Evolutionary conservation across 495 filamentous ascomycete species (phyloP), one percentile per base, ranked within the genome.

Genomic region (Rhypophila decipiens): DNA sequence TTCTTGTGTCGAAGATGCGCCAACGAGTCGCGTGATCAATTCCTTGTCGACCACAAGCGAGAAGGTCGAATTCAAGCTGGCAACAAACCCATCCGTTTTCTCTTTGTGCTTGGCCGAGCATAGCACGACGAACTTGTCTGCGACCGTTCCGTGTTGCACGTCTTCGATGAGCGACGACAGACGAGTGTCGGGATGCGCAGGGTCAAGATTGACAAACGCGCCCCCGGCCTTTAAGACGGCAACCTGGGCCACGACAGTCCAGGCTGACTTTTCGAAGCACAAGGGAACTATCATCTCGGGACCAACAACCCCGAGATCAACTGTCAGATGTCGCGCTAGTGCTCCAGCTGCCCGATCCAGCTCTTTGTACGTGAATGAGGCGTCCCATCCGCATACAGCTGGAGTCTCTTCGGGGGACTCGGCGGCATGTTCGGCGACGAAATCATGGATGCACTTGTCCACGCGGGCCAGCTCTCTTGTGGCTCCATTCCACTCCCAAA

Each of bases 131-230:
- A 23, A 44, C 23, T 52, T 56, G 0, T 15, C 43, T n/a, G n/a
- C n/a, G n/a, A n/a, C n/a, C n/a, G n/a, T n/a, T n/a, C n/a, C n/a
- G n/a, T n/a, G n/a, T n/a, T n/a, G n/a, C 10, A 52, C 50, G 27
- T 60, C 61, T 7, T 56, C 41, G 10, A 56, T 49, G 31, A 58
- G 60, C 35, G 56, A 55, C 23, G 67, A 48, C 1, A 79, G 63
- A 1, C 80, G 71, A 10, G 62, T 54, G 35, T 65, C 55, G 0
- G 84, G 81, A 36, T 81, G 71, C 0, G 64, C 61, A 13, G 76
- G 72, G 53, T 86, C 80, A 5, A 87, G 59, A 0, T 70, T 73
- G 2, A 82, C 73, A 54, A 79, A 79, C 0, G 72, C 78, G 17
- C 73, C 72, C 10, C 74, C 74, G 5, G 73, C 61, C 33, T 69